These are phyloP conservation scores for Durio zibethinus DNA, from an alignment of 345 rosid genomes.

Conservation along the genomic window DNA sequence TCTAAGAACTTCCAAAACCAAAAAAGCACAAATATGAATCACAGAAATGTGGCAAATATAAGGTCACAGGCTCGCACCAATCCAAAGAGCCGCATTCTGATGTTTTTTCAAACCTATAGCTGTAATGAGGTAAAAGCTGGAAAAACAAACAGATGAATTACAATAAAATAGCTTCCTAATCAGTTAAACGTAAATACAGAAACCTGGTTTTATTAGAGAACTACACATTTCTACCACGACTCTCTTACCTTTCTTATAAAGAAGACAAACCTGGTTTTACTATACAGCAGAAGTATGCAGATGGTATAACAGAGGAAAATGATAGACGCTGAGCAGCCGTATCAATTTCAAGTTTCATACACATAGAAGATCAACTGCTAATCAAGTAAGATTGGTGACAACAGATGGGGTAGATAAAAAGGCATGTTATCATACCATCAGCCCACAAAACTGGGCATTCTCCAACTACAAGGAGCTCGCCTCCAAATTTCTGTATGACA, in stretches of 20 bases:
- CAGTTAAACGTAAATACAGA: slow-evolving; percentile 28
- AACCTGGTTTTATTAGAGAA: slow-evolving; percentile 35
- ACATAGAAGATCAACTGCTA: slow-evolving; percentile 17
- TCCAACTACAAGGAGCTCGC: slow-evolving; percentile 13
- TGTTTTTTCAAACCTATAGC: background rate
- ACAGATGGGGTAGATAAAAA: background rate
- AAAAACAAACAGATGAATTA: slow-evolving; percentile 10
- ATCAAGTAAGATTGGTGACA: slow-evolving; percentile 22
- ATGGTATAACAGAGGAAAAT: slow-evolving; percentile 28
- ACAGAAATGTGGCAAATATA: background rate
- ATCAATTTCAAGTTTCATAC: slow-evolving; percentile 18
- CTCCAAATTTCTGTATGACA: no score
- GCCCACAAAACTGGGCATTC: slow-evolving; percentile 1
- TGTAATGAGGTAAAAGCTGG: background rate
- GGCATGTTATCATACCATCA: slow-evolving; percentile 11
- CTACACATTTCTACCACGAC: slow-evolving; percentile 28
- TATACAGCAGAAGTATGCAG: slow-evolving; percentile 42
- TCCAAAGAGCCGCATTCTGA: background rate
- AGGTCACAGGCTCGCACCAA: background rate
- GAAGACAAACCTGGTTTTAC: slow-evolving; percentile 25
- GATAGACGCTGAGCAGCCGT: slow-evolving; percentile 24
- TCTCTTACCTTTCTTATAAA: slow-evolving; percentile 26
- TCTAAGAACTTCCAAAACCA: background rate
- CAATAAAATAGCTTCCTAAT: slow-evolving; percentile 22
- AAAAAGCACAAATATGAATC: background rate